Conservation (phyloP, 2,329 filamentous ascomycete species). For the Microdochium trichocladiopsis region DNA sequence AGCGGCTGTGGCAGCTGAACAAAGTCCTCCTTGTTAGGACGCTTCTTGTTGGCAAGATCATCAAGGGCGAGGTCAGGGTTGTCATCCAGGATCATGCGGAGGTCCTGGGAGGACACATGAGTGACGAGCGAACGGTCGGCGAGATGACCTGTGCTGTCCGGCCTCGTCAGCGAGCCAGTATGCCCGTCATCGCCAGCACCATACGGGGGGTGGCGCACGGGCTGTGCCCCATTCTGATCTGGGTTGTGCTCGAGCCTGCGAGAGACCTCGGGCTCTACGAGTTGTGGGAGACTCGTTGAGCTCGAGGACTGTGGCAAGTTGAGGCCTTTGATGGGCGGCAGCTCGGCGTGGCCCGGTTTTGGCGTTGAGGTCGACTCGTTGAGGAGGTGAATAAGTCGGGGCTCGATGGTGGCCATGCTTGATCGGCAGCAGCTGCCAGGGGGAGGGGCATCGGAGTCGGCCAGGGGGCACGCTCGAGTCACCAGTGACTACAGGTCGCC, state of each 20-base stretch:
- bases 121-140: slow-evolving; percentile 15
- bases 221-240: background rate
- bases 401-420: slow-evolving; percentile 60
- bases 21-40: slow-evolving; percentile 54
- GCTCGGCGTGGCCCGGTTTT: slow-evolving; percentile 38
- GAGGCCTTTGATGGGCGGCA: slow-evolving; percentile 45
- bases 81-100: slow-evolving; percentile 39
- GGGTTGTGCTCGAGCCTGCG: background rate
- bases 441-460: background rate
- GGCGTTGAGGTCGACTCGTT: slow-evolving; percentile 47
- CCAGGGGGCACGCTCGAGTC: background rate
- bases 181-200: slow-evolving; percentile 17
- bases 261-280: slow-evolving; percentile 27
- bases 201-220: slow-evolving; percentile 8
- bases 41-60: slow-evolving; percentile 45
- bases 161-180: slow-evolving; percentile 10
- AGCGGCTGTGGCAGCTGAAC: slow-evolving; percentile 57
- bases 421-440: background rate
- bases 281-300: slow-evolving; percentile 40
- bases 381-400: slow-evolving; percentile 57
- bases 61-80: slow-evolving; percentile 30
- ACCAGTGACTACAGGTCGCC: background rate
- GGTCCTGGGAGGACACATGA: slow-evolving; percentile 32
- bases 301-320: slow-evolving; percentile 36
- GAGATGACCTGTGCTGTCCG: slow-evolving; percentile 11